Percentiles rank a stretch among this genome's conserved stretches.
These are phyloP conservation scores for Lactarius akahatsu DNA, from an alignment of 768 basidiomycete species.

Conservation along the genomic window DNA sequence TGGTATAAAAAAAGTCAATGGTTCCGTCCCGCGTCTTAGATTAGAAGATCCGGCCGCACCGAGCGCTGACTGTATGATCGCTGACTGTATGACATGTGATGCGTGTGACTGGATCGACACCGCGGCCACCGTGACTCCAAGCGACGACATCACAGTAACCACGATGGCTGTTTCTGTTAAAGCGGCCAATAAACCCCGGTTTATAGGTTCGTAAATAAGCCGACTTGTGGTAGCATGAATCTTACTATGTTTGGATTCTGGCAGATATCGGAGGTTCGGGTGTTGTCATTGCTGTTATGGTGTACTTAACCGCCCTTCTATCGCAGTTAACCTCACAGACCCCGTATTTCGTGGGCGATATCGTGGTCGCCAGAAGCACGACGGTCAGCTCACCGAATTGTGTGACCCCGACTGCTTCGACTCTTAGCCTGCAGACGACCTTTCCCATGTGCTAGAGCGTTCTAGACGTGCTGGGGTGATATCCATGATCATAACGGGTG, in stretches of 20 bases:
- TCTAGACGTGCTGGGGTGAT: slow-evolving; percentile 59
- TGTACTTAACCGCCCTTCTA: background rate
- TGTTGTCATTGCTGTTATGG: background rate
- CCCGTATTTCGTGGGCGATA: slow-evolving; percentile 41
- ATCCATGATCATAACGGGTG: slow-evolving; percentile 76
- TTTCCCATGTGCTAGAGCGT: slow-evolving; percentile 56
- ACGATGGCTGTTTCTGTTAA: slow-evolving; percentile 1
- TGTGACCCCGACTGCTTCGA: slow-evolving; percentile 3
- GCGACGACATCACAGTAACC: no score
- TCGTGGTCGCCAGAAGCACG: slow-evolving; percentile 40
- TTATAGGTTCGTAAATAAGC: slow-evolving; percentile 15
- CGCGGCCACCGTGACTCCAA: no score
- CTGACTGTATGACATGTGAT: no score
- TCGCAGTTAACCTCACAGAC: slow-evolving; percentile 42
- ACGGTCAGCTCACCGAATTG: slow-evolving; percentile 27
- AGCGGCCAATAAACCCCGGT: slow-evolving; percentile 1
- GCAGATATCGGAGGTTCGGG: slow-evolving; percentile 26
- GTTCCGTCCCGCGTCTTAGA: no score
- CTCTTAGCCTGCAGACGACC: slow-evolving; percentile 50
- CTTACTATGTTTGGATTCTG: slow-evolving; percentile 44
- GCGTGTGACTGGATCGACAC: no score
- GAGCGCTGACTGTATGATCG: no score
- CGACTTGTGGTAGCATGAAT: background rate
- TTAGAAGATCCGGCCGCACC: background rate
- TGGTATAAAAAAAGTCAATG: no score